phyloP scores from a whole-genome alignment of 345 rosid species.

The Adansonia digitata region DNA sequence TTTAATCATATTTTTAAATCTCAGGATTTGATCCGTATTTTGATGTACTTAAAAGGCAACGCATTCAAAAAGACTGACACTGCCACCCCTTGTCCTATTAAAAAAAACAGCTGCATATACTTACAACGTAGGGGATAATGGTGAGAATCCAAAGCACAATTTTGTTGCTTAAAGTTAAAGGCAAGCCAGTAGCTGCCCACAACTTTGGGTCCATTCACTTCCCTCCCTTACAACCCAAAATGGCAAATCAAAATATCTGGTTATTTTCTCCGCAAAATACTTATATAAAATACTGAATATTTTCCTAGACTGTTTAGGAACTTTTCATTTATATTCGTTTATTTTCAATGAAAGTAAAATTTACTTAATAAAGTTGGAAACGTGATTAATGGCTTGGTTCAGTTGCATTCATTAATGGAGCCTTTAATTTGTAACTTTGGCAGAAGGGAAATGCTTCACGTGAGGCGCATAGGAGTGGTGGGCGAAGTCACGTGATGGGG shows the following conservation, averaged over 20 bases:
- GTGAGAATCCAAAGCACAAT: constrained; percentile 40
- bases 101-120: neutral
- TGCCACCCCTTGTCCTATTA: neutral
- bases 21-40: constrained; percentile 26
- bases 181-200: constrained; percentile 23
- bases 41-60: constrained; percentile 23
- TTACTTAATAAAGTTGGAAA: no score
- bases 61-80: constrained; percentile 13
- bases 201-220: constrained; percentile 6
- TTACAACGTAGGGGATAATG: constrained; percentile 6
- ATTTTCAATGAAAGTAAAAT: no score
- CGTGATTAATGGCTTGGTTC: neutral
- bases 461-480: constrained; percentile 5
- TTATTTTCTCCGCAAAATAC: neutral
- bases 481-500: constrained; percentile 23
- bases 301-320: neutral
- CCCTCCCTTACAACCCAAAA: neutral
- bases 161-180: constrained; percentile 36
- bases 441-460: neutral
- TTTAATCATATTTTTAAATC: constrained; percentile 11
- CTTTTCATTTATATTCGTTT: no score
- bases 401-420: no score
- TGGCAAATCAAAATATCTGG: neutral
- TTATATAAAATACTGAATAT: neutral
- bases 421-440: neutral